Percentiles rank a stretch among this genome's conserved stretches.
phyloP scores from a whole-genome alignment of 331 rosid genomes.

The Pyrus hybrid region DNA sequence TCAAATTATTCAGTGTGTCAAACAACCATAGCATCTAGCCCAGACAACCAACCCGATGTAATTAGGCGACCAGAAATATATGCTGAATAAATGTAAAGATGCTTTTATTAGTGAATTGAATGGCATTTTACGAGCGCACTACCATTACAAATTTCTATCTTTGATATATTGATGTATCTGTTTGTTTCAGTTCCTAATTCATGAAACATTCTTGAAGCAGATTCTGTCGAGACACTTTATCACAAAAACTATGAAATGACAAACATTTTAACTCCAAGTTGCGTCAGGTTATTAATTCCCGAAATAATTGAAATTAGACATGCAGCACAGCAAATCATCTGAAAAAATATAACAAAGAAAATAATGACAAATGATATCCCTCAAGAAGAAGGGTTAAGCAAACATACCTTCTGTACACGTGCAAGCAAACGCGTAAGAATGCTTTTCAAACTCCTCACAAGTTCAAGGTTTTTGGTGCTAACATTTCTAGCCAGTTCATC shows the following conservation, averaged over 20 bases:
- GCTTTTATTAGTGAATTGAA: not conserved
- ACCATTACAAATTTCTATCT: not conserved
- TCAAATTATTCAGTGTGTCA: not conserved
- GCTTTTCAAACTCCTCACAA: conserved; percentile 88
- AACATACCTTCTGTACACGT: conserved; percentile 78
- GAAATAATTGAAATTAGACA: not conserved
- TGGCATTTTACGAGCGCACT: too few species aligned
- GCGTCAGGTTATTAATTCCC: not conserved
- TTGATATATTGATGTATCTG: not conserved
- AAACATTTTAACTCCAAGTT: not conserved
- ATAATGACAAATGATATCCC: not conserved
- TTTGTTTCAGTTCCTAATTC: not conserved
- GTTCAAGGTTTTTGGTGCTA: conserved; percentile 94
- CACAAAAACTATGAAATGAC: too few species aligned
- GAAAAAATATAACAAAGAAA: not conserved
- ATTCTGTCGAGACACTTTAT: too few species aligned
- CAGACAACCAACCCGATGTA: not conserved
- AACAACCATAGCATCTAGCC: not conserved
- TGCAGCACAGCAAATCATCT: not conserved
- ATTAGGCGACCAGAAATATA: not conserved
- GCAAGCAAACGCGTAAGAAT: conserved; percentile 82
- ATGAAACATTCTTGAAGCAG: too few species aligned
- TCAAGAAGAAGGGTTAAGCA: not conserved
- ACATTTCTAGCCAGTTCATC: conserved; percentile 90
- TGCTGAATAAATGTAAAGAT: not conserved